phyloP scores from a whole-genome alignment of 2,329 filamentous ascomycete genomes.

The Diaporthe sp. region DNA sequence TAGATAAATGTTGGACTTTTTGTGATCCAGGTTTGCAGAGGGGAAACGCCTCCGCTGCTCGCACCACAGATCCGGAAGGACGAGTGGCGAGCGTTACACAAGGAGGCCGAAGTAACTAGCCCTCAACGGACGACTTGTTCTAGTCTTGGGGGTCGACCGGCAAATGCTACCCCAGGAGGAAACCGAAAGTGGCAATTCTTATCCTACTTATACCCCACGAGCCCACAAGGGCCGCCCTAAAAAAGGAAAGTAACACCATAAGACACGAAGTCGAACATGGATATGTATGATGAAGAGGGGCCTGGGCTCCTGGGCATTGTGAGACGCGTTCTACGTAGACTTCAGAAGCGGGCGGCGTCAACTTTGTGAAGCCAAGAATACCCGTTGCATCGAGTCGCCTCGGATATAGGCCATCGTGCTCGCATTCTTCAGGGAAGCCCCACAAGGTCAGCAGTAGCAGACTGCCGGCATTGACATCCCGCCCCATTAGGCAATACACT shows the following conservation, averaged over 20 bases:
- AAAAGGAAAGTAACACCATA: no score
- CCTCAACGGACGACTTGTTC: background rate
- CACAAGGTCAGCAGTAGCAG: no score
- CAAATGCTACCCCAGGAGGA: background rate
- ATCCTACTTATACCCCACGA: background rate
- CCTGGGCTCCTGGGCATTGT: no score
- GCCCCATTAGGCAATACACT: no score
- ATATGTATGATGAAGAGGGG: no score
- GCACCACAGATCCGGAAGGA: background rate
- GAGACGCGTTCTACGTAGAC: no score
- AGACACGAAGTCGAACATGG: background rate
- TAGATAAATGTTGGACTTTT: background rate
- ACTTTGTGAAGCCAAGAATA: constrained; percentile 61
- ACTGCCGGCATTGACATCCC: no score
- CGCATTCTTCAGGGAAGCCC: no score
- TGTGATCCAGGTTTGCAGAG: background rate
- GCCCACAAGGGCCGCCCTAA: no score
- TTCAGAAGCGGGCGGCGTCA: constrained; percentile 45
- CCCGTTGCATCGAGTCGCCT: constrained; percentile 79
- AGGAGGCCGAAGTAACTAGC: no score
- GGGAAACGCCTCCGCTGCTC: background rate
- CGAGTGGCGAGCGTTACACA: background rate
- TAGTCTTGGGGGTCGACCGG: background rate
- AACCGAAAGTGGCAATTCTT: background rate
- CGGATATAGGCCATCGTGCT: constrained; percentile 56